Base-by-base conservation (phyloP, 371 early-diverging fungal genomes). In the Mucor circinelloides region DNA sequence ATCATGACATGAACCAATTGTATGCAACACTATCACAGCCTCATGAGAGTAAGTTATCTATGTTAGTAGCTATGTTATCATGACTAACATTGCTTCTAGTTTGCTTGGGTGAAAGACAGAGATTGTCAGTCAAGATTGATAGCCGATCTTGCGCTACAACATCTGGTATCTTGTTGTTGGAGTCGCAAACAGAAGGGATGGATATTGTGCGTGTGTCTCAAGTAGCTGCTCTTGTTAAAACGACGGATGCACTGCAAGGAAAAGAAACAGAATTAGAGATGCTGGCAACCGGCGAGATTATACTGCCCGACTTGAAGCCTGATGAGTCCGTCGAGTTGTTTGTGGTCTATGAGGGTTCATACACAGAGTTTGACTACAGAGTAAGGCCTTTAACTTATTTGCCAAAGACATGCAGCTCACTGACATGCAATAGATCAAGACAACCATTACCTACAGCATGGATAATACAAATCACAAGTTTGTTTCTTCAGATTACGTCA, bases 301-400 rank as follows among this genome's bases (percentile, higher is more conserved):
- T 66, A 0, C 66, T 93, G n/a, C 89, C 89, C 19, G 78, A 79
- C 8, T 76, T 77, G 23, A 81, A 73, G 12, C 71, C 85, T n/a
- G 66, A 87, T 42, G 83, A 88, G 36, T 58, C 65, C 10, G 59
- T 91, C 4, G 75, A 80, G 19, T 75, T 91, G 19, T 70, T 74
- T 32, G 79, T 91, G 1, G 79, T 83, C 7, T 89, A 87, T 54
- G 85, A 87, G 48, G 80, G 81, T 2, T 67, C 81, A 21, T 80
- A 79, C 66, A 79, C 79, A 6, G 77, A 79, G 52, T 74, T 68
- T 55, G 89, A 89, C 40, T 87, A 89, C 56, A 77, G 84, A 67
- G 87, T 91, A 77, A 63, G 63, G 17, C 30, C 19, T 17, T 23
- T n/a, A 2, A 28, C 23, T 42, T 57, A 19, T 44, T 5, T n/a